A percentile compares a stretch with the other conserved stretches of the same genome.
Conservation (phyloP, 768 basidiomycete species). For the Leccinum variicolor region DNA sequence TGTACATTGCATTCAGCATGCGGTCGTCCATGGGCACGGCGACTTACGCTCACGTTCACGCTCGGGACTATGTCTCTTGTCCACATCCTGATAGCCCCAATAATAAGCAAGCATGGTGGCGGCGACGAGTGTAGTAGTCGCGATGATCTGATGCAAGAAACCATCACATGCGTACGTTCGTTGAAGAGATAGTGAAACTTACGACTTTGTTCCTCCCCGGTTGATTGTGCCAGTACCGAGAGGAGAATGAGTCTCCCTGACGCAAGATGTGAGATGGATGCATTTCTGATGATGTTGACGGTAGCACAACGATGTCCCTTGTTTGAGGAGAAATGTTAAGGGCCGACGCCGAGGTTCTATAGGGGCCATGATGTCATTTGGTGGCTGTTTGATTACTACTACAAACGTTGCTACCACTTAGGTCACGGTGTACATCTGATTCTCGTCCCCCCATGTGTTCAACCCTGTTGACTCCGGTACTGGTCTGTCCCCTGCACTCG, state of each 20-base stretch:
- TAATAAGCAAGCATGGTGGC: slow-evolving; percentile 33
- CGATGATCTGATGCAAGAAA: slow-evolving; percentile 26
- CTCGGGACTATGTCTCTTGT: slow-evolving; percentile 27
- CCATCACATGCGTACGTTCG: neutral
- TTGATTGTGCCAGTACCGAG: slow-evolving; percentile 33
- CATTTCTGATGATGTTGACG: slow-evolving; percentile 13
- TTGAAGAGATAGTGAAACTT: neutral
- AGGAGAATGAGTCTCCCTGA: slow-evolving; percentile 27
- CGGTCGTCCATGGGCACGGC: neutral
- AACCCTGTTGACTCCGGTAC: neutral
- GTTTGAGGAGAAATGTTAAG: slow-evolving; percentile 9
- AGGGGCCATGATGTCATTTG: slow-evolving; percentile 32
- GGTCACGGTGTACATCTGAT: neutral
- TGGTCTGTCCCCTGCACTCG: neutral
- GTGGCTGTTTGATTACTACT: neutral
- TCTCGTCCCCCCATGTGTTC: neutral
- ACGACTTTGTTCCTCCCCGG: slow-evolving; percentile 33
- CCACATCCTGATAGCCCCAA: slow-evolving; percentile 35
- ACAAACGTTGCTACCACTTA: neutral
- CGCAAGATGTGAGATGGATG: slow-evolving; percentile 19
- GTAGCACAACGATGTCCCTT: neutral
- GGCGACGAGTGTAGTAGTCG: slow-evolving; percentile 24
- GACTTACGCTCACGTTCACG: slow-evolving; percentile 23
- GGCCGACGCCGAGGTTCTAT: slow-evolving; percentile 15
- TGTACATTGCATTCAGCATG: neutral